Percentiles rank a stretch among this genome's conserved stretches.
These are phyloP conservation scores for Paecilomyces dactylethromorphus DNA, from an alignment of 2,329 filamentous ascomycete species.

Conservation along the genomic window DNA sequence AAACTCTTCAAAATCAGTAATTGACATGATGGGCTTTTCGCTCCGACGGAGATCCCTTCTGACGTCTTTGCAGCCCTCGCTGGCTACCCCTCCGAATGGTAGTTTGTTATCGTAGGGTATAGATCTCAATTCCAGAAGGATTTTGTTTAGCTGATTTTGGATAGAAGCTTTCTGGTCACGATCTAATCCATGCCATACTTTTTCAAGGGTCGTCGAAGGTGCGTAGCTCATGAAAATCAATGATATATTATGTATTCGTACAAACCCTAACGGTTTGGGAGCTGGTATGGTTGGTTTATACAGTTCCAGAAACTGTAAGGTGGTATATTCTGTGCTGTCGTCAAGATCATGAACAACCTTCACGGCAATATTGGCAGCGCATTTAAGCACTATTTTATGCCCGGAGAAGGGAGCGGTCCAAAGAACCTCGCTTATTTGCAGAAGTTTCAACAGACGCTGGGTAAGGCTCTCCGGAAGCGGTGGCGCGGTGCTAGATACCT, in stretches of 20 bases:
- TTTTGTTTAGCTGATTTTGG: too few relatives aligned
- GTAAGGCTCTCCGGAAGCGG: too few relatives aligned
- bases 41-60: too few relatives aligned
- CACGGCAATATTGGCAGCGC: constrained; percentile 10
- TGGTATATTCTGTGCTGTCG: constrained; percentile 19
- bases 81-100: too few relatives aligned
- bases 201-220: constrained; percentile 5
- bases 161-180: too few relatives aligned
- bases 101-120: too few relatives aligned
- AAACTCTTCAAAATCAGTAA: too few relatives aligned
- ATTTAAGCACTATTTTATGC: constrained; percentile 16
- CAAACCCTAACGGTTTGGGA: constrained; percentile 12
- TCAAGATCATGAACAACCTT: constrained; percentile 14
- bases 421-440: background rate
- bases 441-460: too few relatives aligned
- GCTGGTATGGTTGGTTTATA: constrained; percentile 11
- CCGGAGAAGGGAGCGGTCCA: constrained; percentile 14
- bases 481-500: too few relatives aligned
- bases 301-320: constrained; percentile 15
- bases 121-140: too few relatives aligned
- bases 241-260: constrained; percentile 10
- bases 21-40: too few relatives aligned
- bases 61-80: too few relatives aligned
- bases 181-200: constrained; percentile 7
- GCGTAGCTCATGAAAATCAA: constrained; percentile 16